A percentile compares a stretch with the other conserved stretches of the same genome.
These are phyloP conservation scores for Kwoniella europaea DNA, from an alignment of 768 basidiomycete genomes.

Conservation along the genomic window DNA sequence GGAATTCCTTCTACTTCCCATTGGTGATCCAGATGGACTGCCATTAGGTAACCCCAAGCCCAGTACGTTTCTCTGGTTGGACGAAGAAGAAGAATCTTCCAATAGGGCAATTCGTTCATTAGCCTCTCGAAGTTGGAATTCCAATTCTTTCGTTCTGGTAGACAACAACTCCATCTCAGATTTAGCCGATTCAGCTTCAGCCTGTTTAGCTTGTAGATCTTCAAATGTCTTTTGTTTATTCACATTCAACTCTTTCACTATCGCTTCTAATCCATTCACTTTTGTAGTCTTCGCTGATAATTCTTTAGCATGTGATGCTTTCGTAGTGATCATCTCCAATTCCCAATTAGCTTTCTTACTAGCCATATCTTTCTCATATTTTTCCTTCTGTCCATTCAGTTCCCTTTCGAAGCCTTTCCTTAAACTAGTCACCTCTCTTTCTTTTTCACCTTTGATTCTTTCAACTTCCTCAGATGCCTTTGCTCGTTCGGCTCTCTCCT, in stretches of 20 bases:
- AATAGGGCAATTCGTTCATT: constrained; percentile 74
- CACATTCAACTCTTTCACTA: constrained; percentile 69
- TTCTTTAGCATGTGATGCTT: constrained; percentile 76
- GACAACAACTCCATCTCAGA: constrained; percentile 75
- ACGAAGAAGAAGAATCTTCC: constrained; percentile 55
- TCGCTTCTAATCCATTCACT: constrained; percentile 72
- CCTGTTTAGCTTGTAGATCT: constrained; percentile 82
- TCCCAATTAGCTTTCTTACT: constrained; percentile 74
- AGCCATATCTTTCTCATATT: constrained; percentile 74
- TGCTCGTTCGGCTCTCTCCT: constrained; percentile 63
- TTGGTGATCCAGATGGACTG: constrained; percentile 22
- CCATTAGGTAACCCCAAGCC: background rate
- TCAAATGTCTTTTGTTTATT: constrained; percentile 86
- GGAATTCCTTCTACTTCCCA: constrained; percentile 18
- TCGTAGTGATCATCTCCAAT: constrained; percentile 72
- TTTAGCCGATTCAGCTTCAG: constrained; percentile 82
- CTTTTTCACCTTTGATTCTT: constrained; percentile 65
- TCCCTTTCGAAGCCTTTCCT: constrained; percentile 71
- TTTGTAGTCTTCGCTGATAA: constrained; percentile 66
- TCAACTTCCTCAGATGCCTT: constrained; percentile 71
- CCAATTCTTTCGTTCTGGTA: constrained; percentile 78
- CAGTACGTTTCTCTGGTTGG: background rate
- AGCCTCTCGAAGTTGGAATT: constrained; percentile 82
- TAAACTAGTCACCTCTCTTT: constrained; percentile 61
- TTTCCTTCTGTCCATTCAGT: constrained; percentile 66